Evolutionary conservation across 2,329 filamentous ascomycete species (phyloP).

Genomic region (Parastagonospora nodorum): DNA sequence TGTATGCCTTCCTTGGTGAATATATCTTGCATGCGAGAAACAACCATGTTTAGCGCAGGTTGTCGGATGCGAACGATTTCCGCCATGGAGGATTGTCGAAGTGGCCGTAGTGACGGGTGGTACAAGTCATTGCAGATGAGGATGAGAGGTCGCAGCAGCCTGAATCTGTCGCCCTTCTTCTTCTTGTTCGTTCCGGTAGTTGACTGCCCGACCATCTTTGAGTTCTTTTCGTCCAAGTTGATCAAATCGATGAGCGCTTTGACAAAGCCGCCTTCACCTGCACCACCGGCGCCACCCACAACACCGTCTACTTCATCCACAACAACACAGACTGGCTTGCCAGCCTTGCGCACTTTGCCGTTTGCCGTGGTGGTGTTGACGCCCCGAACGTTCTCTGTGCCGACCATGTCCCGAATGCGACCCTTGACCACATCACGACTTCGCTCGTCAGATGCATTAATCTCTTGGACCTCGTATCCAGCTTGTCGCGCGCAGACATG

Average conservation of each 20-base stretch:
- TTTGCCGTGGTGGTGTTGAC: conserved; percentile 59
- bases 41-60: conserved; percentile 83
- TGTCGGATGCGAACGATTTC: conserved; percentile 93
- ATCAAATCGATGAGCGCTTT: conserved; percentile 93
- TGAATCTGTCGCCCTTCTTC: conserved; percentile 84
- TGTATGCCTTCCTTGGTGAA: conserved; percentile 89
- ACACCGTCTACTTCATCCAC: conserved; percentile 98
- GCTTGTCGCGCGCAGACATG: conserved; percentile 96
- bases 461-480: conserved; percentile 94
- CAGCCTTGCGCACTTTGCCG: conserved; percentile 70
- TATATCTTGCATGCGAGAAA: conserved; percentile 77
- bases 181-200: conserved; percentile 55
- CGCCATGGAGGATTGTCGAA: conserved; percentile 82
- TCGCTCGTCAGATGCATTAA: conserved; percentile 96
- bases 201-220: conserved; percentile 43
- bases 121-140: conserved; percentile 98
- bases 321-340: conserved; percentile 87
- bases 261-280: conserved; percentile 87
- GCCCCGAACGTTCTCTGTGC: conserved; percentile 89
- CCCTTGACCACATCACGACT: conserved; percentile 89
- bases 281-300: conserved; percentile 72
- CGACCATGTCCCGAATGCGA: conserved; percentile 86
- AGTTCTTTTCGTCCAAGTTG: conserved; percentile 82
- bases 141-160: conserved; percentile 84
- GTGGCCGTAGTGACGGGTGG: conserved; percentile 81